These are phyloP conservation scores for Penstemon newberryi DNA, from an alignment of 257 asterid species.

Conservation along the genomic window DNA sequence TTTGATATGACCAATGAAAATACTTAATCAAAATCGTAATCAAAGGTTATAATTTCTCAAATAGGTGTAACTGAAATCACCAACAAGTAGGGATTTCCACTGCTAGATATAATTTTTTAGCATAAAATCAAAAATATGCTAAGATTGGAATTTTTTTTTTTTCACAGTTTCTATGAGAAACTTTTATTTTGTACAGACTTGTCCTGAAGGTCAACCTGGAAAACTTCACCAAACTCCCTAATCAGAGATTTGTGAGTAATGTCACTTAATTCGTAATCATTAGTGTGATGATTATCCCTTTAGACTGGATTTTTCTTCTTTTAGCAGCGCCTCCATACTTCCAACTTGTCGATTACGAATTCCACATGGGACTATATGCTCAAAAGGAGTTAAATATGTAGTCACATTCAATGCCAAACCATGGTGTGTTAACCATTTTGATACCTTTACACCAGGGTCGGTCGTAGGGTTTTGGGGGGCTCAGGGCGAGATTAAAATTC, in stretches of 20 bases:
- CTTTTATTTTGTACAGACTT: conserved; percentile 16
- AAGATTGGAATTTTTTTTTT: too few species aligned
- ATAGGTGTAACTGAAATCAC: too few species aligned
- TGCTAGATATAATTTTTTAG: too few species aligned
- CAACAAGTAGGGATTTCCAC: too few species aligned
- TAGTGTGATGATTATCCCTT: conserved; percentile 15
- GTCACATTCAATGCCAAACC: conserved; percentile 83
- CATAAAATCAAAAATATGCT: too few species aligned
- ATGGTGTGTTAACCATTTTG: conserved; percentile 76
- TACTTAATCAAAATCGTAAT: too few species aligned
- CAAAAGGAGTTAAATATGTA: conserved; percentile 61
- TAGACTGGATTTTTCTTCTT: neutral
- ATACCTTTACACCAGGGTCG: conserved; percentile 56
- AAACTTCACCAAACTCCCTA: conserved; percentile 64
- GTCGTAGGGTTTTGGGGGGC: too few species aligned
- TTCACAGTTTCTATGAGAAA: neutral
- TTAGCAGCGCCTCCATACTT: conserved; percentile 49
- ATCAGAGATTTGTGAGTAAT: conserved; percentile 48
- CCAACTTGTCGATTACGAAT: conserved; percentile 77
- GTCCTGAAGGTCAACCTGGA: conserved; percentile 51
- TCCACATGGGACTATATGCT: conserved; percentile 77
- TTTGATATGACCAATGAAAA: too few species aligned
- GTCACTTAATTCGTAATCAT: conserved; percentile 51
- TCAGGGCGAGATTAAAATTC: too few species aligned
- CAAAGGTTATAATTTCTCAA: too few species aligned